Percentiles rank a stretch among this genome's conserved stretches.
phyloP scores from a whole-genome alignment of 176 grass and related monocot species.

The Musa itinerans region DNA sequence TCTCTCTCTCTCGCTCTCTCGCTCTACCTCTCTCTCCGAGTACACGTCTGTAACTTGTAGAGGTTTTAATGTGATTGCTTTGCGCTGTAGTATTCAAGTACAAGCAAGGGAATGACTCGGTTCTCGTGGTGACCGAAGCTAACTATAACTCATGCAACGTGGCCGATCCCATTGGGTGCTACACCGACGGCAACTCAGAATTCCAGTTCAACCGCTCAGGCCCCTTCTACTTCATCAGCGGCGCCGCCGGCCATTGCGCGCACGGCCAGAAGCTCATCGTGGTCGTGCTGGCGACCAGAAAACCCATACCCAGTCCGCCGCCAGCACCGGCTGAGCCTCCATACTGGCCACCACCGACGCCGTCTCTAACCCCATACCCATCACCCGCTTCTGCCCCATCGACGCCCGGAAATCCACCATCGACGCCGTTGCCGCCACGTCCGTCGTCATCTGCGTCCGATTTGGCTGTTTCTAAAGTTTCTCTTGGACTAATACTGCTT shows the following conservation, averaged over 20 bases:
- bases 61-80: background rate
- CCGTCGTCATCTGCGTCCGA: background rate
- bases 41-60: too few species aligned
- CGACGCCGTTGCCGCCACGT: background rate
- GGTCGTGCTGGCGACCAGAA: constrained; percentile 46
- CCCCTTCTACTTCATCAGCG: constrained; percentile 60
- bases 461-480: background rate
- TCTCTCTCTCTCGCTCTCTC: too few species aligned
- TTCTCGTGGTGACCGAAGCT: constrained; percentile 46
- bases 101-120: constrained; percentile 30
- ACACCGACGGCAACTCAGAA: constrained; percentile 38
- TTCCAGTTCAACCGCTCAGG: constrained; percentile 39
- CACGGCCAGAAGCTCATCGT: constrained; percentile 41
- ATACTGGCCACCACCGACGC: too few species aligned
- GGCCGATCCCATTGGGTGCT: constrained; percentile 15
- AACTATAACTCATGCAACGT: constrained; percentile 60
- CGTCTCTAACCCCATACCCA: too few species aligned
- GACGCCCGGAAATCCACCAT: too few species aligned
- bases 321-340: background rate
- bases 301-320: background rate
- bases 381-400: too few species aligned
- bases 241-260: constrained; percentile 33
- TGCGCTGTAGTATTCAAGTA: constrained; percentile 67
- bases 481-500: background rate
- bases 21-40: too few species aligned